Base-by-base conservation (phyloP, 225 moss, liverwort and hornwort species). In the Asterella californica region DNA sequence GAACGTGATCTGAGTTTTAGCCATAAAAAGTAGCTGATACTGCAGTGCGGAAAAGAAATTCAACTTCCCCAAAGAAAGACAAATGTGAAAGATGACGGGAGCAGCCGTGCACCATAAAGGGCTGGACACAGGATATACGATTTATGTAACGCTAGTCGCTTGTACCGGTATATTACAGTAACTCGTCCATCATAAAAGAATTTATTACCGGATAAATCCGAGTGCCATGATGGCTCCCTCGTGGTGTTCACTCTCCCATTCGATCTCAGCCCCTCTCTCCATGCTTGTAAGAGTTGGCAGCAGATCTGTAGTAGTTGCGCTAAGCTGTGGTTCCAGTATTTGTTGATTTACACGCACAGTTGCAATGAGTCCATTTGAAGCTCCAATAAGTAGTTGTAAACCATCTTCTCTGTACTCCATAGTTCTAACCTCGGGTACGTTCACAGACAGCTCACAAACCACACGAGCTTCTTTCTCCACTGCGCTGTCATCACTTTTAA, bases 201-300 rank as follows among this genome's bases (percentile, higher is more conserved):
- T 25, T 21, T 71, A 38, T 21, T 67, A 96, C 96, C 84, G 88
- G 50, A 93, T 70, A 37, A 84, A 88, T 53, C 82, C 88, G 61
- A 94, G 91, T 2, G 91, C 94, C 77, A 91, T 66, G 52, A 96
- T 83, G 9, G 92, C 78, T 25, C 96, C 96, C 82, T 88, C 67
- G 37, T 96, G 96, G 22, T 92, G 92, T 78, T 59, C 86, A 79
- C 90, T 92, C 78, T 94, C 86, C 88, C 88, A 89, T 2, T 86
- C 81, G 6, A 94, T 79, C 75, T 81, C 83, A 24, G 73, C 37
- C 80, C 81, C 76, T 86, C 86, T 74, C 64, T 87, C 87, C 73
- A 87, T 82, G 65, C 84, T 87, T 37, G 82, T 83, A 12, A 82
- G 84, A 52, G 87, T 80, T 47, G 87, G 87, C 73, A 85, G 55